Percentiles rank a stretch among this genome's conserved stretches.
Conservation (phyloP, 495 filamentous ascomycete genomes). For the Penicillium ucsense region DNA sequence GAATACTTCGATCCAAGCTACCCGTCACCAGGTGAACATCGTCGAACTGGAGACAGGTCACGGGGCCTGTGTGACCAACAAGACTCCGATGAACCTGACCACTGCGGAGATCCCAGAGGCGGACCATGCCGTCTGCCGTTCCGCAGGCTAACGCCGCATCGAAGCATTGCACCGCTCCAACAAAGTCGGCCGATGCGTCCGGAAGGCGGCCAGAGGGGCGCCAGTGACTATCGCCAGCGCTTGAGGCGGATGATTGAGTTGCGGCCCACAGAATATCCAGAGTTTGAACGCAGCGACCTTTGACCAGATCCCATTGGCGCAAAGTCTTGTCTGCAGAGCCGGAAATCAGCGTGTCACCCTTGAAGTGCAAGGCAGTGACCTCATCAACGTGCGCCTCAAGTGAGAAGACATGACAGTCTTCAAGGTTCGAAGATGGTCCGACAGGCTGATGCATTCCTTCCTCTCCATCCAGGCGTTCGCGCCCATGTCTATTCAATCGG, state of each 20-base stretch:
- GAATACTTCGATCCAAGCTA: slow-evolving; percentile 84
- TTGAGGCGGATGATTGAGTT: slow-evolving; percentile 70
- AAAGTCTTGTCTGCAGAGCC: slow-evolving; percentile 96
- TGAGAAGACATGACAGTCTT: slow-evolving; percentile 78
- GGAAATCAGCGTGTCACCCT: slow-evolving; percentile 79
- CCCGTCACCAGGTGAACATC: slow-evolving; percentile 92
- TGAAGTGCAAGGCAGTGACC: slow-evolving; percentile 87
- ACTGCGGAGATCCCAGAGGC: slow-evolving; percentile 92
- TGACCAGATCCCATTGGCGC: slow-evolving; percentile 93
- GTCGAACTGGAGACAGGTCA: slow-evolving; percentile 94
- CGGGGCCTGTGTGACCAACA: slow-evolving; percentile 91
- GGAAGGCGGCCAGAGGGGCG: slow-evolving; percentile 48
- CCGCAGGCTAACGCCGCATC: slow-evolving; percentile 96
- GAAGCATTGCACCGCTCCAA: slow-evolving; percentile 91
- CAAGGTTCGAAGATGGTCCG: slow-evolving; percentile 61
- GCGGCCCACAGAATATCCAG: slow-evolving; percentile 98
- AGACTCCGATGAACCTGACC: slow-evolving; percentile 94
- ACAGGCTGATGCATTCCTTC: slow-evolving; percentile 42
- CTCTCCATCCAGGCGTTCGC: slow-evolving; percentile 52
- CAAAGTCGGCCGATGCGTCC: slow-evolving; percentile 76
- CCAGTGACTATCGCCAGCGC: slow-evolving; percentile 47
- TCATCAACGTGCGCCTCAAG: slow-evolving; percentile 88
- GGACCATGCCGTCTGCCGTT: slow-evolving; percentile 95
- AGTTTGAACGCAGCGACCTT: slow-evolving; percentile 92
- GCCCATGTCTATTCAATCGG: slow-evolving; percentile 54